Evolutionary conservation across 768 basidiomycete genomes (phyloP).

Genomic region (Tulasnella sp.): DNA sequence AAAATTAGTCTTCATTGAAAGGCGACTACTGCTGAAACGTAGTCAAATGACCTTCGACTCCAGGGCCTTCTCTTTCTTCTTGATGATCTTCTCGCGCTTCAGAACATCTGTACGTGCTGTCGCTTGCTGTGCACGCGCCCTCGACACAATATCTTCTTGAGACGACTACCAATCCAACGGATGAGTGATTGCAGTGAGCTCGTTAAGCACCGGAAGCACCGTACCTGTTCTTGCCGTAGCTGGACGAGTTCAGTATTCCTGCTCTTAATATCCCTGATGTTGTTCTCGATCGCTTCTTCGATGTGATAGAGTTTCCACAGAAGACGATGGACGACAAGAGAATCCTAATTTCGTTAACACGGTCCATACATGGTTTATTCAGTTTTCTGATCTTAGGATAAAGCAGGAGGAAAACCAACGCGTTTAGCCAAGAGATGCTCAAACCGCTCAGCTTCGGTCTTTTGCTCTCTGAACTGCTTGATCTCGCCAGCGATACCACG

Average conservation of each 20-base stretch:
- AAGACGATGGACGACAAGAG: conserved; percentile 67
- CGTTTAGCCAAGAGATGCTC: conserved; percentile 63
- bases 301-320: conserved; percentile 88
- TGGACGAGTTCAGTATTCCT: conserved; percentile 63
- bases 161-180: conserved; percentile 28
- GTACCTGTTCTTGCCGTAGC: conserved; percentile 53
- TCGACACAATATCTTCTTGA: conserved; percentile 61
- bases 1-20: background rate
- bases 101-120: conserved; percentile 61
- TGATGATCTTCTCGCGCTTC: conserved; percentile 79
- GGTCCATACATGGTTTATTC: background rate
- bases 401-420: conserved; percentile 30
- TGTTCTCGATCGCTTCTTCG: conserved; percentile 66
- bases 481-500: conserved; percentile 91
- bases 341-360: conserved; percentile 58
- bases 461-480: conserved; percentile 95
- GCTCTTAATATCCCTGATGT: conserved; percentile 55
- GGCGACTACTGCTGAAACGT: too few relatives aligned
- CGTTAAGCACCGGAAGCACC: background rate
- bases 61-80: conserved; percentile 80
- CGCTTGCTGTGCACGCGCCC: conserved; percentile 70
- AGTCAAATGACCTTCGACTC: conserved; percentile 77
- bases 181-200: background rate
- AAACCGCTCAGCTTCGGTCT: conserved; percentile 83
- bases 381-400: background rate